Evolutionary conservation across 106 monocot genomes (phyloP).

Genomic region (Ottelia alismoides): DNA sequence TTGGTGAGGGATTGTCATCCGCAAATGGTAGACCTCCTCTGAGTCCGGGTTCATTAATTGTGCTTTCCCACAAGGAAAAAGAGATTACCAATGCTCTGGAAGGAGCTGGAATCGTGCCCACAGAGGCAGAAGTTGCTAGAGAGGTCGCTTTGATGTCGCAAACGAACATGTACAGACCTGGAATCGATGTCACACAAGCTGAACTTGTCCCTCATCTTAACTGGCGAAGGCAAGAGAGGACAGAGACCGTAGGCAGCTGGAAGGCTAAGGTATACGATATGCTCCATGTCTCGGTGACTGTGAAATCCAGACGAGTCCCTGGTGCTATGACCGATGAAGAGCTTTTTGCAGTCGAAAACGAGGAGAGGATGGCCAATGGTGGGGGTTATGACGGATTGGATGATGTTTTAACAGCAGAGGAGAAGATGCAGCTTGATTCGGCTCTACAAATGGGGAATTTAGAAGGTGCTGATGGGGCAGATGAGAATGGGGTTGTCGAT

Average conservation of each 20-base stretch:
- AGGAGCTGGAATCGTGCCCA: constrained; percentile 51
- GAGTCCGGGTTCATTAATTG: constrained; percentile 36
- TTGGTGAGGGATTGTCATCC: constrained; percentile 76
- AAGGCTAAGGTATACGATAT: constrained; percentile 86
- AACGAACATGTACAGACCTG: constrained; percentile 68
- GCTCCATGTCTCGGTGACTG: constrained; percentile 79
- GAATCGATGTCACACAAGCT: constrained; percentile 77
- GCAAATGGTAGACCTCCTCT: constrained; percentile 28
- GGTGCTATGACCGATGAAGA: constrained; percentile 71
- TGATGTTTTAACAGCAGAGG: constrained; percentile 2
- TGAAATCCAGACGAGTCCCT: constrained; percentile 70
- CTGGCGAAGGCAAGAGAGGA: constrained; percentile 68
- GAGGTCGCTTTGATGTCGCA: constrained; percentile 66
- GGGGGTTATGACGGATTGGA: constrained; percentile 49
- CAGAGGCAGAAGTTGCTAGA: constrained; percentile 40
- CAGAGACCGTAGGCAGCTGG: constrained; percentile 78
- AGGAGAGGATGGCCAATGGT: constrained; percentile 37
- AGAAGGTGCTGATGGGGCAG: no score
- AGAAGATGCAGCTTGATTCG: background rate
- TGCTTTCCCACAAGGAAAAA: constrained; percentile 73
- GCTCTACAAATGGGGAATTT: background rate
- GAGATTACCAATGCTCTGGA: constrained; percentile 73
- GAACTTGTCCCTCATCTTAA: constrained; percentile 62
- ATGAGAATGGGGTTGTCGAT: constrained; percentile 3
- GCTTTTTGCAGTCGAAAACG: constrained; percentile 44